Percentiles rank a stretch among this genome's conserved stretches.
Evolutionary conservation across 352 stramenopile species (phyloP).

Genomic region (Elongisporangium prolatum): DNA sequence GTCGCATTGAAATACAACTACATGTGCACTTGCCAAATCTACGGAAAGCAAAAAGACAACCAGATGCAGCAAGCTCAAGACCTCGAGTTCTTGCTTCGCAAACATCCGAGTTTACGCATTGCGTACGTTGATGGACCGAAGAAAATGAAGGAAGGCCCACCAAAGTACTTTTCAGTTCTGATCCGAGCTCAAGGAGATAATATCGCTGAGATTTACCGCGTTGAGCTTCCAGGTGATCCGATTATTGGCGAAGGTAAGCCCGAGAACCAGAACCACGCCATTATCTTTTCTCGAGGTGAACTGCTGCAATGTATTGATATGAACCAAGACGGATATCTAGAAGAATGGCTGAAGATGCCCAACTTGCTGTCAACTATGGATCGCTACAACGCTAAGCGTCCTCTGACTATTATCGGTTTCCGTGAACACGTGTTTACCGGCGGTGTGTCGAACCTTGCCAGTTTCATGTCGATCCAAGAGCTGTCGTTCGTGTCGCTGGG

Average conservation of each 20-base stretch:
- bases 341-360: conserved; percentile 83
- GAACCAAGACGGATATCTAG: conserved; percentile 86
- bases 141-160: conserved; percentile 83
- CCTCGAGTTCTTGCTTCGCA: conserved; percentile 73
- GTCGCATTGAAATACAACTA: conserved; percentile 89
- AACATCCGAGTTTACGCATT: conserved; percentile 71
- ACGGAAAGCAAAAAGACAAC: conserved; percentile 83
- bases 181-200: conserved; percentile 68
- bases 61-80: conserved; percentile 77
- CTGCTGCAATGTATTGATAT: conserved; percentile 89
- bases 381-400: conserved; percentile 31
- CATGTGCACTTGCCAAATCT: conserved; percentile 86
- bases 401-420: conserved; percentile 60
- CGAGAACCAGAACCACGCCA: conserved; percentile 87
- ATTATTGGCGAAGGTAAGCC: conserved; percentile 86
- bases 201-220: conserved; percentile 78
- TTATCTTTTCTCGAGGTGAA: conserved; percentile 85
- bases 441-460: conserved; percentile 50
- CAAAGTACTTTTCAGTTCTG: conserved; percentile 82
- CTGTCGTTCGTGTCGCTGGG: conserved; percentile 55
- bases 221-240: conserved; percentile 80
- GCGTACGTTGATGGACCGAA: conserved; percentile 85
- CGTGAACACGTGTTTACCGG: conserved; percentile 60
- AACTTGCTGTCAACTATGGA: conserved; percentile 83
- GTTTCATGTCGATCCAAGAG: conserved; percentile 66